Percentiles rank a stretch among this genome's conserved stretches.
Conservation (phyloP, 2,329 filamentous ascomycete genomes). For the Colletotrichum kahawae region DNA sequence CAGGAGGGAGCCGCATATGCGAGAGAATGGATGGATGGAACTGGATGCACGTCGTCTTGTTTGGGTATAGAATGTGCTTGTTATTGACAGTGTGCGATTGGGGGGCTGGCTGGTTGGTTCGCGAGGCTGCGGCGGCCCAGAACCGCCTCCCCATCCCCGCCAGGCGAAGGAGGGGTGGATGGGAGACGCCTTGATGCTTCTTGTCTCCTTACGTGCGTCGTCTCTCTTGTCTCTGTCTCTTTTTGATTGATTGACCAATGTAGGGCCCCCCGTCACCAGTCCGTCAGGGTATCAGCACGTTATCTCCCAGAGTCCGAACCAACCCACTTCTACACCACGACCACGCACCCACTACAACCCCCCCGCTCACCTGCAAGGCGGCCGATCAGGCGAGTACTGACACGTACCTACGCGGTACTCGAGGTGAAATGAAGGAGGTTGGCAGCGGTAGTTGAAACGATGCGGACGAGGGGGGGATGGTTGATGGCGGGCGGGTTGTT, state of each 20-base stretch:
- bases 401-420: background rate
- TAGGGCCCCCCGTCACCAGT: background rate
- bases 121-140: background rate
- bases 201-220: background rate
- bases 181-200: background rate
- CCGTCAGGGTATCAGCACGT: background rate
- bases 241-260: background rate
- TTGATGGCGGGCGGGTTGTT: background rate
- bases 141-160: background rate
- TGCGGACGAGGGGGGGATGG: background rate
- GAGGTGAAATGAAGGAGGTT: background rate
- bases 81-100: background rate
- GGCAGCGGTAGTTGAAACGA: background rate
- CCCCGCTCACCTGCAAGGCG: background rate
- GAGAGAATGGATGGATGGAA: background rate
- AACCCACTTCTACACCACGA: background rate
- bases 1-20: constrained; percentile 9
- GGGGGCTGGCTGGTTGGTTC: background rate
- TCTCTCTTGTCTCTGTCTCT: background rate
- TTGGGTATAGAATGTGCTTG: background rate
- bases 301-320: background rate
- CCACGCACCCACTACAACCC: background rate
- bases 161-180: background rate
- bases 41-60: background rate
- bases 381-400: background rate